These are phyloP conservation scores for Rhodamnia rubescens DNA, from an alignment of 345 rosid genomes.

Conservation along the genomic window DNA sequence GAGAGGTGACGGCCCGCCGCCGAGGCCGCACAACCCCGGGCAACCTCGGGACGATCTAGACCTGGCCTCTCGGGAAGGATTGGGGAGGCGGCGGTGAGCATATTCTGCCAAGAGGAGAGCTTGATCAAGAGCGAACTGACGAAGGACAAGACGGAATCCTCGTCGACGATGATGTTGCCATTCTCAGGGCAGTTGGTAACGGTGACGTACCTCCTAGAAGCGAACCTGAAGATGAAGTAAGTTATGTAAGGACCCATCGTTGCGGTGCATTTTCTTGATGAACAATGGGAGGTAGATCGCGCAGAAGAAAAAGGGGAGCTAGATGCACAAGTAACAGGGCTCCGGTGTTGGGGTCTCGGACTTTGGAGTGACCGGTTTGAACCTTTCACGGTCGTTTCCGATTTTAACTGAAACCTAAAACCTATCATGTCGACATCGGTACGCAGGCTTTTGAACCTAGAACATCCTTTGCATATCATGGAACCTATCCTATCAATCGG, in stretches of 20 bases:
- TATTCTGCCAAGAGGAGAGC: slow-evolving; percentile 56
- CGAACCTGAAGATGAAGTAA: slow-evolving; percentile 37
- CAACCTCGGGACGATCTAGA: no score
- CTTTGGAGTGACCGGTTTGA: no score
- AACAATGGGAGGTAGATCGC: slow-evolving; percentile 70
- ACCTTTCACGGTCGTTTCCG: no score
- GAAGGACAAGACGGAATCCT: slow-evolving; percentile 7
- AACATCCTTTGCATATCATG: no score
- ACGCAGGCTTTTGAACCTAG: no score
- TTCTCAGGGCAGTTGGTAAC: slow-evolving; percentile 23
- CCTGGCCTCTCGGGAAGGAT: slow-evolving; percentile 5
- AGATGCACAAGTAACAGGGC: slow-evolving; percentile 55
- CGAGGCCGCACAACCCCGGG: no score
- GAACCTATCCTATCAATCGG: no score
- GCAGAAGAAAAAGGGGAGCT: slow-evolving; percentile 51
- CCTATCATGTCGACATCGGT: no score
- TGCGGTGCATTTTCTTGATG: slow-evolving; percentile 64
- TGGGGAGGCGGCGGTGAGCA: slow-evolving; percentile 44
- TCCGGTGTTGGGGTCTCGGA: no score
- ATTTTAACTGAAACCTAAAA: no score
- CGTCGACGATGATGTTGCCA: slow-evolving; percentile 12
- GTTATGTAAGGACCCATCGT: slow-evolving; percentile 1
- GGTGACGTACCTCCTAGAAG: slow-evolving; percentile 53
- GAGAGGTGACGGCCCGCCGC: no score
- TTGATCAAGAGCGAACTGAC: slow-evolving; percentile 29